Base-by-base conservation (phyloP, 306 rosid species). In the Mimosa bimucronata region DNA sequence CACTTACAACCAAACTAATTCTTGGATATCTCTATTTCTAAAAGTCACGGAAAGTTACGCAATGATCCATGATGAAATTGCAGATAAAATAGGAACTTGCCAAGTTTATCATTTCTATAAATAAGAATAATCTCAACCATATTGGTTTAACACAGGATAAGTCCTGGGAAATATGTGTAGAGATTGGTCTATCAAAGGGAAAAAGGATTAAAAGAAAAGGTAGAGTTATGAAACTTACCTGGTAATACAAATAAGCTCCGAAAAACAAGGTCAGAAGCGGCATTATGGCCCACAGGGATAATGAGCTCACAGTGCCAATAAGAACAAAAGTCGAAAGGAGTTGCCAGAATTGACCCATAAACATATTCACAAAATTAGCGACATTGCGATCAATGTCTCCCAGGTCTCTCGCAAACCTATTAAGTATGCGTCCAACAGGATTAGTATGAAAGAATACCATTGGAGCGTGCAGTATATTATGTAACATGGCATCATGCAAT, bases 381-480 rank as follows among this genome's bases (percentile, higher is more conserved):
- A 94, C 89, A 75, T 60, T 71, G 60, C 90, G 83, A 79, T 94
- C 98, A 50, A 94, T 88, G 74, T 94, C 98, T 55, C 93, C 93
- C 0, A 83, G 73, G 84, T 94, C 98, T 80, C 81, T 92, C 3
- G 98, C 92, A 78, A 94, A 94, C 83, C 98, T 88, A 75, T 94
- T 94, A 82, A 94, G 90, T 77, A 94, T 89, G 70, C 98, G 87
- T 38, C 98, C 97, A 45, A 87, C 86, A 25, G 97, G 98, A 85
- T 91, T 94, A 46, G 94, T 89, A 86, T 94, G 97, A 83, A 94
- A 94, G 92, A 94, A 94, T 29, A 85, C 38, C 97, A 94, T 91
- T 58, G 94, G 97, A 84, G 97, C 97, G 60, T 87, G 73, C 21
- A 94, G 85, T 69, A 94, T 76, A 30, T 87, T 83, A 23, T 79